phyloP scores from a whole-genome alignment of 2,329 filamentous ascomycete genomes.

The Chaetothyriales sp. region DNA sequence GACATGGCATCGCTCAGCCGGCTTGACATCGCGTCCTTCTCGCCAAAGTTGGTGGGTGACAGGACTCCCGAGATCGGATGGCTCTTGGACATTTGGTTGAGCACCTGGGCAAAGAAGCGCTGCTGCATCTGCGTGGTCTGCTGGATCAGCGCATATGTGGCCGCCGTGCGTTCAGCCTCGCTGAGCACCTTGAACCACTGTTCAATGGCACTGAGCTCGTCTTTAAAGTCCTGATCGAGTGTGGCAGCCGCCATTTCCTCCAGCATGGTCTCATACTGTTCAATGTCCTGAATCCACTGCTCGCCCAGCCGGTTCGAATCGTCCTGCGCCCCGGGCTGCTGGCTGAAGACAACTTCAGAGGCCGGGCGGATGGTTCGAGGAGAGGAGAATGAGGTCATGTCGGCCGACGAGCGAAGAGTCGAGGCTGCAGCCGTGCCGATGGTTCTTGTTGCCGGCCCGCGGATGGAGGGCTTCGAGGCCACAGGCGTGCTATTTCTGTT shows the following conservation, averaged over 20 bases:
- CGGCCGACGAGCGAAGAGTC: slow-evolving; percentile 72
- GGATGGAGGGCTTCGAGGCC: slow-evolving; percentile 62
- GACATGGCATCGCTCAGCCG: slow-evolving; percentile 92
- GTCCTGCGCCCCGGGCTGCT: slow-evolving; percentile 53
- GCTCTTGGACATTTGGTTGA: slow-evolving; percentile 97
- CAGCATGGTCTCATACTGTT: slow-evolving; percentile 95
- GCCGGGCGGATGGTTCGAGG: slow-evolving; percentile 74
- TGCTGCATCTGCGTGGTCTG: slow-evolving; percentile 99
- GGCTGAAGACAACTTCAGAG: slow-evolving; percentile 82
- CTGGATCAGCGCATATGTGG: slow-evolving; percentile 85
- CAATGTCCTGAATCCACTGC: slow-evolving; percentile 98
- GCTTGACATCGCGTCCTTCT: slow-evolving; percentile 97
- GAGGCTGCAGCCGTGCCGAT: slow-evolving; percentile 40
- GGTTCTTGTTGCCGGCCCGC: slow-evolving; percentile 69
- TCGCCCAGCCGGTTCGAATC: slow-evolving; percentile 88
- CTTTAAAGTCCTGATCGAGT: slow-evolving; percentile 98
- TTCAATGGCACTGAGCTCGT: slow-evolving; percentile 95
- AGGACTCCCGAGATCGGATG: slow-evolving; percentile 93
- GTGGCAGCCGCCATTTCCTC: slow-evolving; percentile 98
- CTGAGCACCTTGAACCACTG: slow-evolving; percentile 98
- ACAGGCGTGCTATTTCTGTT: slow-evolving; percentile 98
- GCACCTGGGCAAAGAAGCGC: slow-evolving; percentile 94
- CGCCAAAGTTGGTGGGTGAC: slow-evolving; percentile 80
- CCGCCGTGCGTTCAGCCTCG: slow-evolving; percentile 89
- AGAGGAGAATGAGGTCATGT: slow-evolving; percentile 73